Evolutionary conservation across 176 grass and related monocot genomes (phyloP), one percentile per base, ranked within the genome.

Genomic region (Carex parvula): DNA sequence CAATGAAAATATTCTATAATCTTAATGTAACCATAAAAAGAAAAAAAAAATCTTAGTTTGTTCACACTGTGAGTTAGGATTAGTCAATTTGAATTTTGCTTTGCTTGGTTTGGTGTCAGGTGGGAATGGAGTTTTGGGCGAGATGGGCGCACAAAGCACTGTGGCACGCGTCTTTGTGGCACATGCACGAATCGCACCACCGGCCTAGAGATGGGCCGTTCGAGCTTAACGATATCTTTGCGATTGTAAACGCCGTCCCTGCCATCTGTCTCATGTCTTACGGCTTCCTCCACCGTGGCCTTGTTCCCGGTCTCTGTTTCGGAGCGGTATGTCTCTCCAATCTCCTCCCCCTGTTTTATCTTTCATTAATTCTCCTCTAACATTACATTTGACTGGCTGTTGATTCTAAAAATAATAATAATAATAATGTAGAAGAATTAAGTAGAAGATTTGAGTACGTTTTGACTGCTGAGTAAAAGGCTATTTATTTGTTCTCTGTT

Each of bases 191-290:
- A 83, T 98, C 96, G 6, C 96, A 98, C 89, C 96, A 98, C 91
- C 92, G 89, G 6, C 92, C 96, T 15, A 88, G 93, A 42, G 91
- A 95, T 55, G 93, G 96, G 3, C 83, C 96, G 3, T 98, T 98
- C 88, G 96, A 98, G 91, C 93, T 98, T 85, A 98, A 98, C 91
- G 96, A 98, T 91, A 89, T 98, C 18, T 98, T 95, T 89, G 96
- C 96, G 73, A 93, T 95, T 83, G 22, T 90, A 70, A 98, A 95
- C 89, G 92, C 96, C 86, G 84, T 86, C 21, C 96, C 96, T 1
- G 96, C 96, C 88, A 92, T 98, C 75, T 80, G 83, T 20, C 91
- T 98, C 84, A 87, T 98, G 86, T 86, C 93, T 79, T 98, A 88
- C 87, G 96, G 96, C 79, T 89, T 98, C 89, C 75, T 98, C 89